Percentiles rank a stretch among this genome's conserved stretches.
phyloP scores from a whole-genome alignment of 1,284 basidiomycete genomes.

The Somion occarium region DNA sequence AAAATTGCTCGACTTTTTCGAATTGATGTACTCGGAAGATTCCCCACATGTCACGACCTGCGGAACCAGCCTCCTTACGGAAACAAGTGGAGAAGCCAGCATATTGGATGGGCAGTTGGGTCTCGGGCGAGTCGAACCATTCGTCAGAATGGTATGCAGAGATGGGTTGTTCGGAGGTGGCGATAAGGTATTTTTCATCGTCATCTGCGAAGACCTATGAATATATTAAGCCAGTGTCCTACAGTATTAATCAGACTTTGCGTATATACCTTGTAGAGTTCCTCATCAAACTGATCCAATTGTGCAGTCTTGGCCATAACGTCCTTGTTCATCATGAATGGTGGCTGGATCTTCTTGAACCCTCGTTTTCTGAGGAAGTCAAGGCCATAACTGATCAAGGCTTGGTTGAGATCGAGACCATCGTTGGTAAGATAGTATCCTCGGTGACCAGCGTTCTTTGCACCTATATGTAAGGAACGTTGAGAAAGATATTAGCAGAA shows the following conservation, averaged over 20 bases:
- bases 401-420: slow-evolving; percentile 96
- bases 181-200: slow-evolving; percentile 98
- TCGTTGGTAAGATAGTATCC: slow-evolving; percentile 96
- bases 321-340: slow-evolving; percentile 99
- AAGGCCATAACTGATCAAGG: slow-evolving; percentile 91
- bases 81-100: slow-evolving; percentile 95
- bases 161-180: slow-evolving; percentile 98
- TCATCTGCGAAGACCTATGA: slow-evolving; percentile 79
- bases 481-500: slow-evolving; percentile 5
- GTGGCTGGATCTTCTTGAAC: slow-evolving; percentile 95
- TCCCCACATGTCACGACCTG: slow-evolving; percentile 98
- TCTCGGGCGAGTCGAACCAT: slow-evolving; percentile 93
- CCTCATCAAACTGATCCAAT: slow-evolving; percentile 97
- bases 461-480: slow-evolving; percentile 53
- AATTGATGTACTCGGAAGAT: slow-evolving; percentile 99
- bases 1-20: slow-evolving; percentile 98
- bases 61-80: slow-evolving; percentile 96
- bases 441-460: slow-evolving; percentile 92
- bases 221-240: not conserved
- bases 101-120: slow-evolving; percentile 86
- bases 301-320: slow-evolving; percentile 98
- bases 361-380: slow-evolving; percentile 83
- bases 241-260: not conserved
- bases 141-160: slow-evolving; percentile 94
- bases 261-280: slow-evolving; percentile 82